phyloP scores from a whole-genome alignment of 306 rosid species.

The Pueraria montana region DNA sequence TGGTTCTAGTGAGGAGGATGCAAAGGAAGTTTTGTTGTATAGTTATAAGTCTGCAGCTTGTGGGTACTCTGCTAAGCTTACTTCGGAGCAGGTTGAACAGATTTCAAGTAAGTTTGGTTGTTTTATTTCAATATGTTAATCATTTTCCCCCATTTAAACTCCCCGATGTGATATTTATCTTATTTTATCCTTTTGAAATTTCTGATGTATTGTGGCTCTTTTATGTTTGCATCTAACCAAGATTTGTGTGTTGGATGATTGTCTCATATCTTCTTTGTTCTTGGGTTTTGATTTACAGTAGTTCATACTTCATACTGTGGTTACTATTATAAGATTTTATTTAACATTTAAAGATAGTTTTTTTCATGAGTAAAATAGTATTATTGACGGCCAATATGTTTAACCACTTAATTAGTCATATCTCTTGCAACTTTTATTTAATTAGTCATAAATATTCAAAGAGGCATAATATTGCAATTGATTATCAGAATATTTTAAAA shows the following conservation, averaged over 20 bases:
- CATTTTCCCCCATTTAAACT: no score
- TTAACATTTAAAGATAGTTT: not conserved
- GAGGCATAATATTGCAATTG: no score
- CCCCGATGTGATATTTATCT: no score
- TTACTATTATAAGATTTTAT: not conserved
- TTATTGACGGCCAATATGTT: no score
- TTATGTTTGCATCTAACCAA: not conserved
- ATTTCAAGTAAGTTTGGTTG: slow-evolving; percentile 57
- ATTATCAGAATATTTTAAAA: no score
- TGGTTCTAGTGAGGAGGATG: slow-evolving; percentile 79
- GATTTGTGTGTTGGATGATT: not conserved
- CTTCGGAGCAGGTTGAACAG: slow-evolving; percentile 58
- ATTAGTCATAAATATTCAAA: no score
- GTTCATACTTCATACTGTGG: not conserved
- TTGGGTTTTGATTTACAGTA: not conserved
- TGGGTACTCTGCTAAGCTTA: slow-evolving; percentile 94
- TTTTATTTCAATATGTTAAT: no score
- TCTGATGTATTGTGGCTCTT: not conserved
- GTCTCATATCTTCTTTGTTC: no score
- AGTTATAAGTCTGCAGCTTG: slow-evolving; percentile 86
- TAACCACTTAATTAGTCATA: no score
- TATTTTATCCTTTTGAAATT: not conserved
- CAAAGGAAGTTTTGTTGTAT: no score
- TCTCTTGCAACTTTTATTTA: no score
- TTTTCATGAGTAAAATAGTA: no score